These are phyloP conservation scores for Ceratobasidium sp. DNA, from an alignment of 1,284 basidiomycete genomes.

Conservation along the genomic window DNA sequence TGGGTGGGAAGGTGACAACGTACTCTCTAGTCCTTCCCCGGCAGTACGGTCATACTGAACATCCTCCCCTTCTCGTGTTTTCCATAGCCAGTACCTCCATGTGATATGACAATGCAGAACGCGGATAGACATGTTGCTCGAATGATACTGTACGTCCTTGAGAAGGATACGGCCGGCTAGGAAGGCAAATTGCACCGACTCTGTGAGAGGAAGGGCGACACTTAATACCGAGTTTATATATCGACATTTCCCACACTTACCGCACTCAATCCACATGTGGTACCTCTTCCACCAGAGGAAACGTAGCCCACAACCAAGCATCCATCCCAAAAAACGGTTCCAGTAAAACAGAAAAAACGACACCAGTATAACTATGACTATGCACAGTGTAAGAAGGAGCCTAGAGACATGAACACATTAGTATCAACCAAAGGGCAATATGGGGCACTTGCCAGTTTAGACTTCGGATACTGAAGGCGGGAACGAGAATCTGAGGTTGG, in stretches of 20 bases:
- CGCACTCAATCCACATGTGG: constrained; percentile 82
- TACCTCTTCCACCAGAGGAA: constrained; percentile 75
- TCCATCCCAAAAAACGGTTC: constrained; percentile 81
- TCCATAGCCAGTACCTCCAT: constrained; percentile 92
- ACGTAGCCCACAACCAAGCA: constrained; percentile 72
- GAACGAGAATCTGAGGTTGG: constrained; percentile 34
- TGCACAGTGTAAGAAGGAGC: constrained; percentile 75
- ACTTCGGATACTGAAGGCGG: constrained; percentile 38
- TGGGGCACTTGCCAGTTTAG: constrained; percentile 24
- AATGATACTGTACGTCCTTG: constrained; percentile 88
- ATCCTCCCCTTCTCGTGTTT: constrained; percentile 75
- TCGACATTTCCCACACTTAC: constrained; percentile 58
- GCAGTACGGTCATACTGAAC: constrained; percentile 67
- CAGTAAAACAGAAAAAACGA: constrained; percentile 89
- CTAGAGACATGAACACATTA: constrained; percentile 47
- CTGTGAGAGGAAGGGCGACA: constrained; percentile 56
- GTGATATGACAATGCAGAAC: constrained; percentile 85
- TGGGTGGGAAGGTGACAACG: background rate
- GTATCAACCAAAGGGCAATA: background rate
- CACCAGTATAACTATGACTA: constrained; percentile 77
- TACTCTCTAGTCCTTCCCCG: constrained; percentile 64
- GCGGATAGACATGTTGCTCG: constrained; percentile 87
- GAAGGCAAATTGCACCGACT: constrained; percentile 92
- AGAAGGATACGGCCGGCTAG: constrained; percentile 86
- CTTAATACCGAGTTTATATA: background rate